Evolutionary conservation across 805 yeast species (phyloP).

Genomic region (Sungouiella thailandica): DNA sequence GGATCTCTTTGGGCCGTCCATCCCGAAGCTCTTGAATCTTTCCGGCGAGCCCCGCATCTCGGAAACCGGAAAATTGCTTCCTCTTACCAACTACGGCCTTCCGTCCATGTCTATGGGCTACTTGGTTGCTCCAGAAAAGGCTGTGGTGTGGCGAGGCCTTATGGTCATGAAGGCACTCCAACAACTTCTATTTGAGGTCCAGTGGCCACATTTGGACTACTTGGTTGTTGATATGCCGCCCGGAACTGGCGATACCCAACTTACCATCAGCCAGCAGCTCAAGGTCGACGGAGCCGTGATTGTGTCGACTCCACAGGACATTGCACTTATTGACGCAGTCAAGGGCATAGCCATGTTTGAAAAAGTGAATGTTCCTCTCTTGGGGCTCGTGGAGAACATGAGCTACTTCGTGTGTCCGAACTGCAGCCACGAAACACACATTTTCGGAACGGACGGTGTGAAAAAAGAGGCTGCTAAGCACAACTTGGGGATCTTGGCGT

Average conservation of each 20-base stretch:
- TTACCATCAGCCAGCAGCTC: slow-evolving; percentile 77
- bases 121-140: slow-evolving; percentile 57
- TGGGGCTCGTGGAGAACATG: slow-evolving; percentile 83
- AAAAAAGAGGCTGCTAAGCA: slow-evolving; percentile 45
- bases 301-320: slow-evolving; percentile 83
- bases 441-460: slow-evolving; percentile 67
- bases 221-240: slow-evolving; percentile 85
- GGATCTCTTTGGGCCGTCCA: slow-evolving; percentile 81
- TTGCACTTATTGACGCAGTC: slow-evolving; percentile 74
- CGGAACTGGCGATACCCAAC: slow-evolving; percentile 85
- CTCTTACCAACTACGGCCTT: slow-evolving; percentile 68
- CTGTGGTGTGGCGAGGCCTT: slow-evolving; percentile 81
- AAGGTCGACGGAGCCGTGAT: slow-evolving; percentile 74
- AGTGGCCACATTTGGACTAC: slow-evolving; percentile 64
- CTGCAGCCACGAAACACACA: slow-evolving; percentile 66
- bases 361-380: slow-evolving; percentile 63
- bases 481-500: slow-evolving; percentile 51
- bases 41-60: slow-evolving; percentile 64
- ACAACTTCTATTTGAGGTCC: slow-evolving; percentile 77
- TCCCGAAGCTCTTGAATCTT: slow-evolving; percentile 68
- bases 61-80: slow-evolving; percentile 50
- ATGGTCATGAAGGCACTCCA: slow-evolving; percentile 85
- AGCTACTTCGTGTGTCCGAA: slow-evolving; percentile 71
- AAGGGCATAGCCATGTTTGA: slow-evolving; percentile 77
- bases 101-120: slow-evolving; percentile 91